Base-by-base conservation (phyloP, 2,329 filamentous ascomycete species). In the Beauveria asiatica region DNA sequence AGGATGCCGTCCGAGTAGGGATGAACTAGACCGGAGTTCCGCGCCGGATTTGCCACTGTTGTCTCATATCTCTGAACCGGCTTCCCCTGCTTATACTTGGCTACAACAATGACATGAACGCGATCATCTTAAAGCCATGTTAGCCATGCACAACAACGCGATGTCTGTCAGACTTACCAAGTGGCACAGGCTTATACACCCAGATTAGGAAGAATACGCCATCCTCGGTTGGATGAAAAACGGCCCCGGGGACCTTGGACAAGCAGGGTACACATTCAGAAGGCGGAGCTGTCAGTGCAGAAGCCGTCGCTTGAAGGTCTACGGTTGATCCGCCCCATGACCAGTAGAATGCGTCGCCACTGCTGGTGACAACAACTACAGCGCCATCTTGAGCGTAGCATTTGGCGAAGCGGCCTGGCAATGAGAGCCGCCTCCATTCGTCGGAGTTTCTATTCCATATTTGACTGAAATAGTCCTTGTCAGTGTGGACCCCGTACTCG, bases 291-390 rank as follows among this genome's bases (percentile, higher is more conserved):
- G 52, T 50, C 39, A 61, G 46, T 5, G 8, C n/a, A 11, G 59
- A 42, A 10, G 37, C 17, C 11, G 16, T 46, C 3, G 42, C 42
- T 21, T 61, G 37, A 7, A 61, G 45, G 5, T 61, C 59, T 33
- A 61, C 27, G 3, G 52, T 61, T 25, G 44, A 7, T 6, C 52
- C 39, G 11, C 52, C 59, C 52, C 39, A 56, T 6, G 59, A 57
- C 59, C 59, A 61, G 44, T 56, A 21, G 25, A 61, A 61, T 9
- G 52, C 59, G 21, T 57, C 45, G 11, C 59, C 59, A 10, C n/a
- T 52, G 16, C n/a, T 45, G 5, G 59, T 61, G 1, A 61, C n/a
- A 5, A 30, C 39, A 21, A 61, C 16, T 19, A 61, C 39, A 6
- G 44, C 13, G 21, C 17, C 10, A 10, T 30, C 46, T 19, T 51